These are phyloP conservation scores for Gnomoniopsis smithogilvyi DNA, from an alignment of 2,329 filamentous ascomycete species.

Conservation along the genomic window DNA sequence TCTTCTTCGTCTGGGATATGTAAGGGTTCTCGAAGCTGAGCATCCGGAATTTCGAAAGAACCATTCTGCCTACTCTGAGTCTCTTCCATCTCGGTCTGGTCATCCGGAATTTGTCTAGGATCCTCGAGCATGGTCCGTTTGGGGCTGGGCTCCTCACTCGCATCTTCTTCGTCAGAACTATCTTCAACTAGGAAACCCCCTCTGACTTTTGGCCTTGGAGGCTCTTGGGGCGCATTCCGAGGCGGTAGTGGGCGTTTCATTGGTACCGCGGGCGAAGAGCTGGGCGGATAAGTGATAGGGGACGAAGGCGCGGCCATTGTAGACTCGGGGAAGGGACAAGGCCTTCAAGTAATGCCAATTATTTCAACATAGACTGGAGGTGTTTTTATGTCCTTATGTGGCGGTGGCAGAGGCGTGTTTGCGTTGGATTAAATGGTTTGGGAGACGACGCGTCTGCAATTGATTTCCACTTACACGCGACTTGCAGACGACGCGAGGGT, in stretches of 20 bases:
- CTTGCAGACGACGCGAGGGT: not conserved
- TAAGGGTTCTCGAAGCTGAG: not conserved
- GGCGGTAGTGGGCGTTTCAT: constrained; percentile 35
- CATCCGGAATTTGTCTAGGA: constrained; percentile 20
- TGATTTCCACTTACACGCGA: not conserved
- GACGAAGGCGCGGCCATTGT: constrained; percentile 25
- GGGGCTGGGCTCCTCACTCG: constrained; percentile 32
- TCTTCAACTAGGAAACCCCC: constrained; percentile 44
- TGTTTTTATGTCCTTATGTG: too few relatives aligned
- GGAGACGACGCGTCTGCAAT: not conserved
- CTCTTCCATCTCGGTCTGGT: not conserved
- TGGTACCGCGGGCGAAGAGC: constrained; percentile 26
- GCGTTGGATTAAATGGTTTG: not conserved
- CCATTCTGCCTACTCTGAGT: not conserved
- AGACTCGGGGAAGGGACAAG: too few relatives aligned
- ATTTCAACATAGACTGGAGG: not conserved
- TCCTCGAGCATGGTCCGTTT: constrained; percentile 42
- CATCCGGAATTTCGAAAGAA: not conserved
- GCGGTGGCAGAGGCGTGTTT: not conserved
- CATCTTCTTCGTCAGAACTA: constrained; percentile 35
- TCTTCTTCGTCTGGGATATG: constrained; percentile 3
- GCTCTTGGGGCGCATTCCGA: constrained; percentile 26
- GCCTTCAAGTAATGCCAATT: not conserved
- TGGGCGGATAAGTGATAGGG: constrained; percentile 24
- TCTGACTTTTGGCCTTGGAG: constrained; percentile 31